Percentiles rank a stretch among this genome's conserved stretches.
Evolutionary conservation across 805 yeast species (phyloP).

Genomic region (Candida morakotiae): DNA sequence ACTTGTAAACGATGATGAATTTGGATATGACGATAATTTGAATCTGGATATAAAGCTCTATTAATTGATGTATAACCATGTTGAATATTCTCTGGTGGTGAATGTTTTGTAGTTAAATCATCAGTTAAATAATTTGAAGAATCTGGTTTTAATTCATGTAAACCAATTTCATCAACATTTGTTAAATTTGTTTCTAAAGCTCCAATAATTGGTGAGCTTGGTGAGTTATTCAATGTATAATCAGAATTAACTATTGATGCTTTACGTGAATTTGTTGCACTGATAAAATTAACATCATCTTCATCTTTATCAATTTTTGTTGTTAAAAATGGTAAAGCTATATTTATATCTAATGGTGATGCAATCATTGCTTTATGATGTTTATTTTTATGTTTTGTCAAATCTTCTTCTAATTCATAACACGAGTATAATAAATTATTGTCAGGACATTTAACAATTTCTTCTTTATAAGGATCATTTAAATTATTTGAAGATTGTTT

Average conservation of each 20-base stretch:
- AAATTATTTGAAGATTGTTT: constrained; percentile 26
- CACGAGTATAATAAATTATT: constrained; percentile 61
- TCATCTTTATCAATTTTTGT: constrained; percentile 29
- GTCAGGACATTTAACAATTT: constrained; percentile 52
- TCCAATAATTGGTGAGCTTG: constrained; percentile 36
- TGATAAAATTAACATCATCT: constrained; percentile 1
- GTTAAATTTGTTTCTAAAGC: constrained; percentile 34
- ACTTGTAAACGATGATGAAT: constrained; percentile 68
- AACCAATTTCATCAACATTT: constrained; percentile 18
- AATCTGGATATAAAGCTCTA: constrained; percentile 56
- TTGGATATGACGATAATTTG: constrained; percentile 58
- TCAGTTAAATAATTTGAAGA: constrained; percentile 27
- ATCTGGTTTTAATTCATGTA: constrained; percentile 22
- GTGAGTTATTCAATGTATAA: constrained; percentile 7
- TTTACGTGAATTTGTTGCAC: constrained; percentile 19
- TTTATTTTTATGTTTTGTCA: constrained; percentile 2
- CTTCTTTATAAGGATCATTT: constrained; percentile 51
- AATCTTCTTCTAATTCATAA: constrained; percentile 31
- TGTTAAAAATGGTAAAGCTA: constrained; percentile 42
- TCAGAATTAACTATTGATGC: constrained; percentile 20
- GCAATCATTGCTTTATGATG: constrained; percentile 28
- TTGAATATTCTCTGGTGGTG: constrained; percentile 23
- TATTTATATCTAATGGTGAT: constrained; percentile 40
- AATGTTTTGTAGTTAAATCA: constrained; percentile 11
- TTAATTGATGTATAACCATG: constrained; percentile 32